Percentiles rank a stretch among this genome's conserved stretches.
Conservation (phyloP, 306 rosid genomes). For the Trifolium pratense region DNA sequence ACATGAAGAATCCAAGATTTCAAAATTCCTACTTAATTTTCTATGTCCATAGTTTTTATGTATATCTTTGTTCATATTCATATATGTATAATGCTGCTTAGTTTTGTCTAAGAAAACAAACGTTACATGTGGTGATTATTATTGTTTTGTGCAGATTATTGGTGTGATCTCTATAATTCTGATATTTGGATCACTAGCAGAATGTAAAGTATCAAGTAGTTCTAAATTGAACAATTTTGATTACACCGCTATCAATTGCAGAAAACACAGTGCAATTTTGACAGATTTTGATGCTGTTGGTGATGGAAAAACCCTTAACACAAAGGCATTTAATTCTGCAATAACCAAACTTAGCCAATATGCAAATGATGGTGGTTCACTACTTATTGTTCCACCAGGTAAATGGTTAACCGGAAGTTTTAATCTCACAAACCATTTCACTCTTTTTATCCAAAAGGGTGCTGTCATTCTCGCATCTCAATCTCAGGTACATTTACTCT, state of each 20-base stretch:
- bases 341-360: constrained; percentile 50
- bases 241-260: constrained; percentile 39
- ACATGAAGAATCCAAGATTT: too few species aligned
- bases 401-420: constrained; percentile 86
- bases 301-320: constrained; percentile 77
- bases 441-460: constrained; percentile 66
- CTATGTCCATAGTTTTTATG: too few species aligned
- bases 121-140: background rate
- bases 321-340: constrained; percentile 64
- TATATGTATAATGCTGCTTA: too few species aligned
- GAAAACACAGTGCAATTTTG: constrained; percentile 65
- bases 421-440: constrained; percentile 84
- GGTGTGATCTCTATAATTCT: background rate
- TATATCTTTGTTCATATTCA: too few species aligned
- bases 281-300: constrained; percentile 79
- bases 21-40: background rate
- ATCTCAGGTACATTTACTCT: constrained; percentile 59
- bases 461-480: constrained; percentile 69
- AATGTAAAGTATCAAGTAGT: background rate
- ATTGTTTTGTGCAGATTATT: constrained; percentile 26
- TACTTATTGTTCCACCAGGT: constrained; percentile 71
- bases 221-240: background rate
- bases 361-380: constrained; percentile 70
- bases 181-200: background rate
- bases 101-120: too few species aligned